Evolutionary conservation across 2,329 filamentous ascomycete species (phyloP).

Genomic region (Apiospora hydei): DNA sequence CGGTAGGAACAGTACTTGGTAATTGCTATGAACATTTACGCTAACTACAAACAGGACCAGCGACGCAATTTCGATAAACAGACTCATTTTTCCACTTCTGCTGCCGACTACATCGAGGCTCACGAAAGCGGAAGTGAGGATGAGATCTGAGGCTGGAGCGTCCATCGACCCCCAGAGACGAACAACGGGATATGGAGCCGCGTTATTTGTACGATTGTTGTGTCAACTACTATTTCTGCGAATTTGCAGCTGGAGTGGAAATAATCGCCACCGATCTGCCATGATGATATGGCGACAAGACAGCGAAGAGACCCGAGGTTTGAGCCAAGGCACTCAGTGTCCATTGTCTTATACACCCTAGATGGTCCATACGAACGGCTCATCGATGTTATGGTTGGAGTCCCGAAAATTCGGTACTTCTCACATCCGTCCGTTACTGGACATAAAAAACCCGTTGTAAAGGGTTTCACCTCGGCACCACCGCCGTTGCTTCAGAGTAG

Average conservation of each 20-base stretch:
- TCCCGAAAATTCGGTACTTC: neutral
- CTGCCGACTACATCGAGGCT: neutral
- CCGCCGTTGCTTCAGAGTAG: neutral
- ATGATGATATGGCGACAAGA: neutral
- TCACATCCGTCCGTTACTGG: neutral
- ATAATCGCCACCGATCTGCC: neutral
- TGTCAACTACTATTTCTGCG: neutral
- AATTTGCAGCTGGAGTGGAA: neutral
- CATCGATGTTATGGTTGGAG: neutral
- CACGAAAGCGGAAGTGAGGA: slow-evolving; percentile 8
- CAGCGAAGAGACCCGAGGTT: neutral
- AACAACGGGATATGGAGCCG: neutral
- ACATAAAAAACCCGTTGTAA: neutral
- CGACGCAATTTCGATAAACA: neutral
- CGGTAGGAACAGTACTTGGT: neutral
- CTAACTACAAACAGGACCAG: neutral
- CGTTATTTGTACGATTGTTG: neutral
- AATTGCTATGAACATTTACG: too few species aligned
- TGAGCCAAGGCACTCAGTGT: neutral
- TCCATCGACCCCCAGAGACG: neutral
- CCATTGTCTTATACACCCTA: neutral
- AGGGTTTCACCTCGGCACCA: neutral
- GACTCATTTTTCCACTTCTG: neutral
- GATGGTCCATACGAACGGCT: neutral
- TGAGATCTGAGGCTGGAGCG: neutral